Percentiles rank a stretch among this genome's conserved stretches.
Conservation (phyloP, 192 early-diverging fungal species). For the Coemansia erecta region DNA sequence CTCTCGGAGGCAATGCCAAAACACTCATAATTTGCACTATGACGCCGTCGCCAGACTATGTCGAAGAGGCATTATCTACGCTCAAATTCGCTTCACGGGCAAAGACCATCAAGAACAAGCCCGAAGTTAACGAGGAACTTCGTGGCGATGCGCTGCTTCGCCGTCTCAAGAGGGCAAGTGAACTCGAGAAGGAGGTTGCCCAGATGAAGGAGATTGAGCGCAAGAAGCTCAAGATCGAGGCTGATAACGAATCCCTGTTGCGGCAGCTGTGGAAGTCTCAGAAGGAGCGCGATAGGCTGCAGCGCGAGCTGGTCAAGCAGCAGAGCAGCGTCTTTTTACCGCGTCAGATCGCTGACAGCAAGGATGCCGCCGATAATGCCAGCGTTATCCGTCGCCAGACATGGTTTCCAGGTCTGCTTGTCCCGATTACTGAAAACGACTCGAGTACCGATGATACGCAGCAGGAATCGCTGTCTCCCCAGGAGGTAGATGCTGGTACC, state of each 20-base stretch:
- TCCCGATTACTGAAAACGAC: conserved; percentile 10
- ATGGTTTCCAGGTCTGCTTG: conserved; percentile 49
- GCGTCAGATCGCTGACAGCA: conserved; percentile 2
- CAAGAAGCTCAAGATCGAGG: conserved; percentile 52
- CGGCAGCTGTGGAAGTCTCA: conserved; percentile 53
- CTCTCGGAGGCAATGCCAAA: conserved; percentile 85
- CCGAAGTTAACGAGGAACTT: conserved; percentile 73
- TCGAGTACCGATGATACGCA: background rate
- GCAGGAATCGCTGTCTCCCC: background rate
- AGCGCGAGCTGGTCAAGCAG: conserved; percentile 43
- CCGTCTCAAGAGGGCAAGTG: conserved; percentile 42
- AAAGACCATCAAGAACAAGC: conserved; percentile 81
- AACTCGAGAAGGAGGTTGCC: conserved; percentile 52
- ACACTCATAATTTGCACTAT: conserved; percentile 93
- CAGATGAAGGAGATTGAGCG: conserved; percentile 53
- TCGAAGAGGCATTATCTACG: conserved; percentile 88
- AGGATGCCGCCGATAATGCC: conserved; percentile 6
- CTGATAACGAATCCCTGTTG: conserved; percentile 46
- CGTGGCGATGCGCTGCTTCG: conserved; percentile 52
- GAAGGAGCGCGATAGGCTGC: conserved; percentile 45
- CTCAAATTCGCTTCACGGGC: conserved; percentile 93
- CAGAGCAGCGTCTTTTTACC: conserved; percentile 37
- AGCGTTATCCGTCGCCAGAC: conserved; percentile 43
- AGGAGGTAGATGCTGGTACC: background rate
- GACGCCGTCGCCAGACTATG: conserved; percentile 69